phyloP scores from a whole-genome alignment of 2,329 filamentous ascomycete genomes.

The Botrytis galanthina region DNA sequence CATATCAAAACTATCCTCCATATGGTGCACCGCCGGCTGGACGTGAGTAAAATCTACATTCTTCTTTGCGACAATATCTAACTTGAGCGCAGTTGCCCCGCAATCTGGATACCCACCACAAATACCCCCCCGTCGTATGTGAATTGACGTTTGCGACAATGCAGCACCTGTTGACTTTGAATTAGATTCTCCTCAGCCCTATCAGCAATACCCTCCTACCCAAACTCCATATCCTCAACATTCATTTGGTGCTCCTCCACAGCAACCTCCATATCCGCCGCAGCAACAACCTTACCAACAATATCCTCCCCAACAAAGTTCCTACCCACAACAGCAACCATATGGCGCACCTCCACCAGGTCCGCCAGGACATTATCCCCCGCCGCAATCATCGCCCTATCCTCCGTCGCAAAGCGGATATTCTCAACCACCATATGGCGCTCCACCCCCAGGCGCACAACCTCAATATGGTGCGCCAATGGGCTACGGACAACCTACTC shows the following conservation, averaged over 20 bases:
- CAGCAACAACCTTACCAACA: conserved; percentile 19
- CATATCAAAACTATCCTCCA: conserved; percentile 19
- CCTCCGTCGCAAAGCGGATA: conserved; percentile 27
- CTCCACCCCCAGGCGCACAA: conserved; percentile 37
- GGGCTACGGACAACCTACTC: conserved; percentile 49
- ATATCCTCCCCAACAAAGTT: conserved; percentile 20
- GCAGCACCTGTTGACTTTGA: background rate
- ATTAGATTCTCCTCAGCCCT: conserved; percentile 16
- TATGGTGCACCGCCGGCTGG: conserved; percentile 27
- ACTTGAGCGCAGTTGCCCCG: conserved; percentile 22
- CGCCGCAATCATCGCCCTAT: conserved; percentile 49
- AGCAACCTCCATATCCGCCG: conserved; percentile 32
- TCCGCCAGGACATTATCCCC: conserved; percentile 10
- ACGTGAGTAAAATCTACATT: conserved; percentile 22
- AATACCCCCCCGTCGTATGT: conserved; percentile 17
- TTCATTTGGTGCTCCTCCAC: conserved; percentile 31
- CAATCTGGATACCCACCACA: conserved; percentile 20
- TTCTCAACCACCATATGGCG: conserved; percentile 23
- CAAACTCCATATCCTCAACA: conserved; percentile 26
- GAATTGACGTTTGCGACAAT: background rate
- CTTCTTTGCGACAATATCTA: conserved; percentile 22
- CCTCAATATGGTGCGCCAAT: conserved; percentile 21
- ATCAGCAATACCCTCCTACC: conserved; percentile 27
- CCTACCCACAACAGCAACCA: conserved; percentile 49
- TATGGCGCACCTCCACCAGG: conserved; percentile 36